Evolutionary conservation across 2,329 filamentous ascomycete species (phyloP), one percentile per base, ranked within the genome.

Genomic region (Thermoascus crustaceus): DNA sequence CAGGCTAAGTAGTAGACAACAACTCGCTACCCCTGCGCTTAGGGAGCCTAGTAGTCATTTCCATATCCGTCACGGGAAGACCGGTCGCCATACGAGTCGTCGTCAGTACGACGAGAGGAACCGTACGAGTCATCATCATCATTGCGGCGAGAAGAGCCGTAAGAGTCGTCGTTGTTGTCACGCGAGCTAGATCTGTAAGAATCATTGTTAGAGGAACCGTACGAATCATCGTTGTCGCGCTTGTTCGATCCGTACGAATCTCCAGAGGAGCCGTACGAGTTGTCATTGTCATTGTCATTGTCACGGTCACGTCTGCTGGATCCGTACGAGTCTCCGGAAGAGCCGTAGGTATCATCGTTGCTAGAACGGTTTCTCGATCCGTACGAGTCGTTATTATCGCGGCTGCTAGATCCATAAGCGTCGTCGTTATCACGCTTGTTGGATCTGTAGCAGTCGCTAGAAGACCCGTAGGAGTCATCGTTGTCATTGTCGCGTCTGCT

Each of bases 51-150:
- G 23, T 13, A 31, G 30, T 20, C 30, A n/a, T 43, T 42, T 34
- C 41, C 49, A 32, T 35, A 41, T 33, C 48, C 49, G n/a, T 25
- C 36, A 22, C 21, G 16, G 30, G n/a, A 26, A 13, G 24, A 26
- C 23, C 8, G 13, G 23, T n/a, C n/a, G n/a, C n/a, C n/a, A n/a
- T n/a, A 11, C 23, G 10, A 25, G 23, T 26, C 23, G 23, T 26
- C 14, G 9, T 6, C 9, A 10, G n/a, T n/a, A n/a, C n/a, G n/a
- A n/a, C n/a, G n/a, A n/a, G 24, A 26, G 9, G 24, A 26, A 10
- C 24, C 24, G 9, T 26, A 26, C 2, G 24, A 26, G 24, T 26
- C 24, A 10, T 26, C 14, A n/a, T n/a, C n/a, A n/a, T n/a, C n/a
- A n/a, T n/a, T n/a, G n/a, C n/a, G n/a, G n/a, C n/a, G n/a, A n/a